These are phyloP conservation scores for Tubosaeta sp. DNA, from an alignment of 768 basidiomycete species.

Conservation along the genomic window DNA sequence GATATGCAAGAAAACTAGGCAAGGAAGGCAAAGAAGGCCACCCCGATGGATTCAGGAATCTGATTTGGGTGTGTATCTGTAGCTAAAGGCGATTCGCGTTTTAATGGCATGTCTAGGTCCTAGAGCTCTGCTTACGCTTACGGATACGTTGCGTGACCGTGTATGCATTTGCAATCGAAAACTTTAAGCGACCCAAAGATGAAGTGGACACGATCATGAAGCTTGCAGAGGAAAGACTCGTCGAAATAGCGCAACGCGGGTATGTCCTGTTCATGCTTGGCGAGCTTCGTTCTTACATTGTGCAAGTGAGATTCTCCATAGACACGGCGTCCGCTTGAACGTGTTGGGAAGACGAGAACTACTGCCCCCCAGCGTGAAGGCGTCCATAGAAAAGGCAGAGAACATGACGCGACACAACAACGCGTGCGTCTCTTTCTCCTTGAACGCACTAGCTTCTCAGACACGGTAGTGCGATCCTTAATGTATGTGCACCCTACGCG, in stretches of 20 bases:
- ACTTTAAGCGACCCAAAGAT: slow-evolving; percentile 81
- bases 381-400: slow-evolving; percentile 68
- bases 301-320: slow-evolving; percentile 71
- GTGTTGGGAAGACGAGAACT: slow-evolving; percentile 72
- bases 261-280: slow-evolving; percentile 34
- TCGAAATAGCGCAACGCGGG: slow-evolving; percentile 81
- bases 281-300: not conserved
- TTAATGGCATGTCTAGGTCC: slow-evolving; percentile 46
- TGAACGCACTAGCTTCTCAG: not conserved
- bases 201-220: slow-evolving; percentile 88
- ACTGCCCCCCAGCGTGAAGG: slow-evolving; percentile 74
- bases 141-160: slow-evolving; percentile 79
- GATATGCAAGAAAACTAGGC: slow-evolving; percentile 73
- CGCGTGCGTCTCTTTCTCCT: slow-evolving; percentile 39
- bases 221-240: slow-evolving; percentile 72
- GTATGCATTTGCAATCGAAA: slow-evolving; percentile 99
- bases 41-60: slow-evolving; percentile 72
- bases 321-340: slow-evolving; percentile 80
- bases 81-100: not conserved
- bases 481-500: slow-evolving; percentile 90
- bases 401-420: slow-evolving; percentile 69
- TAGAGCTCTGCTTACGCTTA: slow-evolving; percentile 83
- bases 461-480: slow-evolving; percentile 69
- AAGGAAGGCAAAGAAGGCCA: slow-evolving; percentile 77
- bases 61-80: slow-evolving; percentile 62